Conservation (phyloP, 73 alveolate genomes). For the Effrenium voratum region DNA sequence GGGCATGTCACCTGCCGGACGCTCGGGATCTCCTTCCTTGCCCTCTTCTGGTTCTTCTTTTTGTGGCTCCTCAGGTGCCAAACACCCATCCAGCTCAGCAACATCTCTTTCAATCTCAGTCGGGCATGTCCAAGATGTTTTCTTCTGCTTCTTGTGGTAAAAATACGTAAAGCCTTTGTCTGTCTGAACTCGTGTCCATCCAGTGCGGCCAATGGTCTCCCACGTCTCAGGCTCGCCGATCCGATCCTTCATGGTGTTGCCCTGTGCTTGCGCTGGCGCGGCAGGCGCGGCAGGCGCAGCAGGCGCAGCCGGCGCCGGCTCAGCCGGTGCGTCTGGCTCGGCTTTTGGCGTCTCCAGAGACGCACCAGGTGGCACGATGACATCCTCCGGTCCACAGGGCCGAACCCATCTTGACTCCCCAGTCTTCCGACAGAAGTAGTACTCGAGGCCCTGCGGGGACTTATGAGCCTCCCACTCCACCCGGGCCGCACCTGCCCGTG, state of each 20-base stretch:
- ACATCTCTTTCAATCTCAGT: constrained; percentile 68
- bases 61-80: background rate
- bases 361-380: constrained; percentile 16
- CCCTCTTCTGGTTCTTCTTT: background rate
- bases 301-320: background rate
- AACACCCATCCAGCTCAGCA: constrained; percentile 78
- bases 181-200: constrained; percentile 81
- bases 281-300: background rate
- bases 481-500: constrained; percentile 32
- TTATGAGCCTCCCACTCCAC: constrained; percentile 91
- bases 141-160: constrained; percentile 92
- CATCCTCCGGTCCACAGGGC: constrained; percentile 61
- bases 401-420: constrained; percentile 90
- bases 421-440: constrained; percentile 56
- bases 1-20: background rate
- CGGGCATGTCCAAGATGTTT: constrained; percentile 89
- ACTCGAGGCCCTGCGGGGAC: constrained; percentile 67
- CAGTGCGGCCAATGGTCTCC: constrained; percentile 92
- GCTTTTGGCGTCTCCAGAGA: background rate
- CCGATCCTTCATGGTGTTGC: constrained; percentile 40
- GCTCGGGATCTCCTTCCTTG: background rate
- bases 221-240: constrained; percentile 89
- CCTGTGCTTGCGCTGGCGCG: background rate
- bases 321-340: background rate
- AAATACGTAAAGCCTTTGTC: constrained; percentile 87